Percentiles rank a stretch among this genome's conserved stretches.
These are phyloP conservation scores for Penstemon barbatus DNA, from an alignment of 257 asterid genomes.

Conservation along the genomic window DNA sequence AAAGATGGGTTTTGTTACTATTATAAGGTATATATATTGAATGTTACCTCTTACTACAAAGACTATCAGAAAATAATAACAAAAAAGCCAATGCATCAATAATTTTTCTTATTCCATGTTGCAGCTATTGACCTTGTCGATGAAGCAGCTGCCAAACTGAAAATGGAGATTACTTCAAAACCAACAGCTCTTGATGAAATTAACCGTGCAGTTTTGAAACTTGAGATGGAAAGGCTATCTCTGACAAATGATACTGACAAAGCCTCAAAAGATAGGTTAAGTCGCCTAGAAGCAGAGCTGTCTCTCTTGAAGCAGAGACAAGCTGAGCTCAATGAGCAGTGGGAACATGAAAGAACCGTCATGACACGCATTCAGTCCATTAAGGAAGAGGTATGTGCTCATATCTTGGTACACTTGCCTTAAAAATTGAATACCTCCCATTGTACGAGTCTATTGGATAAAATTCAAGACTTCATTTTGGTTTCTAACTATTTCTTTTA, in stretches of 20 bases:
- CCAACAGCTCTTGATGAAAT: slow-evolving; percentile 96
- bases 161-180: slow-evolving; percentile 97
- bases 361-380: slow-evolving; percentile 85
- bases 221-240: slow-evolving; percentile 95
- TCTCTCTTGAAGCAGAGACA: slow-evolving; percentile 76
- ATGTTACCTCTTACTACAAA: background rate
- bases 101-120: slow-evolving; percentile 27
- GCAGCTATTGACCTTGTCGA: slow-evolving; percentile 96
- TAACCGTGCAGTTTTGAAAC: slow-evolving; percentile 78
- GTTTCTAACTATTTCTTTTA: slow-evolving; percentile 24
- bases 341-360: slow-evolving; percentile 89
- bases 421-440: background rate
- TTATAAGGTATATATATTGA: background rate
- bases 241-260: slow-evolving; percentile 85
- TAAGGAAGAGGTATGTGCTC: slow-evolving; percentile 76
- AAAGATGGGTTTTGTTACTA: background rate
- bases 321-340: slow-evolving; percentile 79
- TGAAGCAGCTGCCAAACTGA: slow-evolving; percentile 95
- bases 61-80: background rate
- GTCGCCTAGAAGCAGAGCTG: slow-evolving; percentile 80
- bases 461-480: slow-evolving; percentile 1
- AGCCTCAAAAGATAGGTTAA: slow-evolving; percentile 84
- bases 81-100: background rate
- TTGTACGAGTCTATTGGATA: no score
- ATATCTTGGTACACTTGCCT: background rate